These are phyloP conservation scores for Setomelanomma holmii DNA, from an alignment of 2,329 filamentous ascomycete species.

Conservation along the genomic window DNA sequence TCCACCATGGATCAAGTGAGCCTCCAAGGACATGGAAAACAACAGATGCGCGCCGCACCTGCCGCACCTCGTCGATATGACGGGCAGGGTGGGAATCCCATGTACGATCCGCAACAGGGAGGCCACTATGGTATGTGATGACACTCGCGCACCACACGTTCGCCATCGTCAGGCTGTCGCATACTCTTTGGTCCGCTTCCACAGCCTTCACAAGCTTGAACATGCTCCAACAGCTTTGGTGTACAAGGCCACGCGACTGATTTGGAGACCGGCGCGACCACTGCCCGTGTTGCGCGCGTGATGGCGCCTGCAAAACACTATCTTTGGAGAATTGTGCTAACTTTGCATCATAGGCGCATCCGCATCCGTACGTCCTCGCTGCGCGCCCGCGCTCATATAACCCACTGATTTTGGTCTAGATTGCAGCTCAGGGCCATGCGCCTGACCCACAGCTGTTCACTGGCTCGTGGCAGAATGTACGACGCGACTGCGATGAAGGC, in stretches of 20 bases:
- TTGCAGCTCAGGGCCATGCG: slow-evolving; percentile 85
- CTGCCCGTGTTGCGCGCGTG: neutral
- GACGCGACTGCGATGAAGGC: slow-evolving; percentile 5
- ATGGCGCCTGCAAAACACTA: neutral
- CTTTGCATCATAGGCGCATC: slow-evolving; percentile 66
- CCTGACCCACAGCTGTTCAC: slow-evolving; percentile 91
- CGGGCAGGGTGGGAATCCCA: slow-evolving; percentile 57
- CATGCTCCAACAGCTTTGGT: slow-evolving; percentile 3
- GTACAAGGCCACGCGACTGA: neutral
- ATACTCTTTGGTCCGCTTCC: neutral
- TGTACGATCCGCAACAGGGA: slow-evolving; percentile 55
- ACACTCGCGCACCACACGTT: neutral
- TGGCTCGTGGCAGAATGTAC: slow-evolving; percentile 92
- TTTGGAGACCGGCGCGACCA: neutral
- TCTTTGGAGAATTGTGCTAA: neutral
- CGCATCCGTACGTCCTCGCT: slow-evolving; percentile 64
- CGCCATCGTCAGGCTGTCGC: neutral
- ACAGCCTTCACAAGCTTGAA: neutral
- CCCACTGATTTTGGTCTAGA: slow-evolving; percentile 61
- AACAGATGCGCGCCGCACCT: slow-evolving; percentile 47
- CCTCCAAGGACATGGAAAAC: slow-evolving; percentile 45
- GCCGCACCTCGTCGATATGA: slow-evolving; percentile 56
- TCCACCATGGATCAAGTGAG: slow-evolving; percentile 47
- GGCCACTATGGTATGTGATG: slow-evolving; percentile 58
- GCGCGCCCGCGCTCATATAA: slow-evolving; percentile 20